A percentile compares a stretch with the other conserved stretches of the same genome.
phyloP scores from a whole-genome alignment of 1,284 basidiomycete genomes.

The Ceratobasidium sp. region DNA sequence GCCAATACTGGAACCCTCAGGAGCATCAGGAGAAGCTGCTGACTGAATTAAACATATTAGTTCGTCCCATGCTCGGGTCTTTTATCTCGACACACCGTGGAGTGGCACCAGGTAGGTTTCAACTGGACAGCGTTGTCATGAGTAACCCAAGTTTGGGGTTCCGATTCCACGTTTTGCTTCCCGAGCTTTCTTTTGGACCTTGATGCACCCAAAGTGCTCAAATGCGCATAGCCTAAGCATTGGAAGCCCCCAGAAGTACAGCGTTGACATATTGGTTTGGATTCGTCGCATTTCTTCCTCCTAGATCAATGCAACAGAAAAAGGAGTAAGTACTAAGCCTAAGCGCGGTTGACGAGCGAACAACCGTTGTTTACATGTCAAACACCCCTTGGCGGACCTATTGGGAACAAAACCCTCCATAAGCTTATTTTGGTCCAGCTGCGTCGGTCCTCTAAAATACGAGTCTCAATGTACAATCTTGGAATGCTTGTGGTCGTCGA shows the following conservation, averaged over 20 bases:
- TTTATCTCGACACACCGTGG: background rate
- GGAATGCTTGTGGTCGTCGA: too few species aligned
- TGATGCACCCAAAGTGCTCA: background rate
- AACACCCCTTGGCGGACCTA: too few species aligned
- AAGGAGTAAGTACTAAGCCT: background rate
- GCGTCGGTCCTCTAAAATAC: too few species aligned
- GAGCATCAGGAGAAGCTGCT: too few species aligned
- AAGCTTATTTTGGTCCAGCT: too few species aligned
- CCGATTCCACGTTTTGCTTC: background rate
- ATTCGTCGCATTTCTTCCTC: slow-evolving; percentile 2
- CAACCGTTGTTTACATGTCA: too few species aligned
- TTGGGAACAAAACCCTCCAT: too few species aligned
- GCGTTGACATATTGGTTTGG: background rate
- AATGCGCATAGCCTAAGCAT: background rate
- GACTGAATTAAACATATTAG: too few species aligned
- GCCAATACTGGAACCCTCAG: too few species aligned
- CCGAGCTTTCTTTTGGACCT: background rate
- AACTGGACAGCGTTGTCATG: background rate
- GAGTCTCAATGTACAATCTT: too few species aligned
- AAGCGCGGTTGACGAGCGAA: too few species aligned
- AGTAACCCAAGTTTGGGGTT: background rate
- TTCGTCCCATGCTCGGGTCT: too few species aligned
- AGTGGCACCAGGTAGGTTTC: background rate
- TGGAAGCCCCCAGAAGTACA: background rate
- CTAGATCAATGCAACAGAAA: background rate